Conservation (phyloP, 2,329 filamentous ascomycete species). For the Hymenoscyphus repandus region DNA sequence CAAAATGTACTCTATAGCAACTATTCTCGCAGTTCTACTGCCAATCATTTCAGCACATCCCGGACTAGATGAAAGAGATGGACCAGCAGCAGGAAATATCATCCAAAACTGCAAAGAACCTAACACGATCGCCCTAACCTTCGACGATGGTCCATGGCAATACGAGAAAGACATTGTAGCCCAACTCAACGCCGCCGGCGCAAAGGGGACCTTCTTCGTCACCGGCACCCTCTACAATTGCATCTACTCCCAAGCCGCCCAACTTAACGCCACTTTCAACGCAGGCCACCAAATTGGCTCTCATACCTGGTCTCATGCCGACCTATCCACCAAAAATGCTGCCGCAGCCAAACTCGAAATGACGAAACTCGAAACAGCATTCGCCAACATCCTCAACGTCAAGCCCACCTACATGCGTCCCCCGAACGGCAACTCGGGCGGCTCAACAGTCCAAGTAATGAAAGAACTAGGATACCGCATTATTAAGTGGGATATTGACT, state of each 20-base stretch:
- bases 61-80: neutral
- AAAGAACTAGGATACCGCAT: constrained; percentile 7
- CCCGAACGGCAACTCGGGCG: constrained; percentile 29
- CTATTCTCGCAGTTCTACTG: neutral
- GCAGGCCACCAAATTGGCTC: constrained; percentile 55
- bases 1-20: neutral
- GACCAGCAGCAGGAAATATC: constrained; percentile 4
- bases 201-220: constrained; percentile 54
- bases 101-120: constrained; percentile 38
- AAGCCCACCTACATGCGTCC: constrained; percentile 47
- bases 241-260: constrained; percentile 8
- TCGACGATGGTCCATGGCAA: constrained; percentile 58
- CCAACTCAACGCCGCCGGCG: constrained; percentile 48
- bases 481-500: constrained; percentile 13
- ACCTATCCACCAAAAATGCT: constrained; percentile 37
- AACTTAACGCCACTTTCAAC: constrained; percentile 9
- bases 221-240: constrained; percentile 10
- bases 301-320: constrained; percentile 48
- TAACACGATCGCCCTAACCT: constrained; percentile 59
- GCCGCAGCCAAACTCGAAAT: constrained; percentile 41
- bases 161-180: constrained; percentile 58
- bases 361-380: constrained; percentile 34
- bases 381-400: constrained; percentile 46
- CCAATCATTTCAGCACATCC: neutral
- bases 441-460: constrained; percentile 1